Conservation (phyloP, 352 stramenopile genomes). For the Pythium insidiosum region DNA sequence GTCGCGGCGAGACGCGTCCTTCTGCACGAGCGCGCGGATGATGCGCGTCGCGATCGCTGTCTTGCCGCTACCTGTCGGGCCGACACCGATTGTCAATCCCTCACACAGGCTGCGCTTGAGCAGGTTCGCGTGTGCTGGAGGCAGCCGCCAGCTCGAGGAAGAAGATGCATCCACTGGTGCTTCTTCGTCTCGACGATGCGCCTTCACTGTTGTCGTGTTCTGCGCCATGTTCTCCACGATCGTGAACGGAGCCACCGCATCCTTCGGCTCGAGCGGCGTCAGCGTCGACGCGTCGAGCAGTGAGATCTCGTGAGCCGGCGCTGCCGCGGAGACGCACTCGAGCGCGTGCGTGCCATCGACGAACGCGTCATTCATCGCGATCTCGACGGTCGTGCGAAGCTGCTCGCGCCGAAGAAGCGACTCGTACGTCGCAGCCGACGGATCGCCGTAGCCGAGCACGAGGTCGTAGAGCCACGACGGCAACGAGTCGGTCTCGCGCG, state of each 20-base stretch:
- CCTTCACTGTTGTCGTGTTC: constrained; percentile 21
- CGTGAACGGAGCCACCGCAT: constrained; percentile 41
- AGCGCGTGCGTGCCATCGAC: constrained; percentile 37
- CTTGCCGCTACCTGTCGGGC: constrained; percentile 89
- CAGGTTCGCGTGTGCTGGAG: constrained; percentile 86
- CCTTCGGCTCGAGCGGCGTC: constrained; percentile 18
- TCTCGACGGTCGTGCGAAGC: constrained; percentile 18
- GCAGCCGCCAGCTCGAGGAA: constrained; percentile 31
- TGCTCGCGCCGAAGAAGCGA: constrained; percentile 44
- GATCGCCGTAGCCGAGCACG: constrained; percentile 91
- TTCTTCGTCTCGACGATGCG: too few relatives aligned
- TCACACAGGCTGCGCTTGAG: constrained; percentile 90
- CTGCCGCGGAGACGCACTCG: too few relatives aligned
- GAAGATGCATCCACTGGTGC: too few relatives aligned
- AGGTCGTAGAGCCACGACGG: constrained; percentile 93
- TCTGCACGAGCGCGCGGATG: constrained; percentile 91
- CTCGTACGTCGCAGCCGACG: constrained; percentile 69
- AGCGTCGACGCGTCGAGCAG: constrained; percentile 4
- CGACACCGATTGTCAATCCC: constrained; percentile 92
- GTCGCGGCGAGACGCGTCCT: too few relatives aligned
- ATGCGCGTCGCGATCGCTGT: constrained; percentile 96
- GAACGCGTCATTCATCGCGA: constrained; percentile 37
- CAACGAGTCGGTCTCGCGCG: constrained; percentile 32
- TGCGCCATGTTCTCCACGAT: constrained; percentile 30
- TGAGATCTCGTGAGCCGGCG: too few relatives aligned